Percentiles rank a stretch among this genome's conserved stretches.
phyloP scores from a whole-genome alignment of 805 yeast species.

The Kluyveromyces nonfermentans region DNA sequence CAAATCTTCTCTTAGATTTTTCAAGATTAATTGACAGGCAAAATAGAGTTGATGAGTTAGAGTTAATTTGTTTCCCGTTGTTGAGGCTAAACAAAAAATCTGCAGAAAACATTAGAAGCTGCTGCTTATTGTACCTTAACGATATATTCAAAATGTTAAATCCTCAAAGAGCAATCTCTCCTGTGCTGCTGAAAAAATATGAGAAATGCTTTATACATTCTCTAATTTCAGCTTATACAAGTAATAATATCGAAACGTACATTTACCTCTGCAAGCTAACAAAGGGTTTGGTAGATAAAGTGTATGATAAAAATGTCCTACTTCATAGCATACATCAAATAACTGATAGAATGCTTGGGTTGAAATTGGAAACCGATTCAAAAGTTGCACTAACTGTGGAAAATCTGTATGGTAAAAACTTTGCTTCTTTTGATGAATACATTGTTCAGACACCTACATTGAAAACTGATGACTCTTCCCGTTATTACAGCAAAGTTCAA shows the following conservation, averaged over 20 bases:
- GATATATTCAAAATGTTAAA: conserved; percentile 12
- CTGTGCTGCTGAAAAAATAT: conserved; percentile 18
- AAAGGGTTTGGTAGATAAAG: not conserved
- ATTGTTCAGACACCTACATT: not conserved
- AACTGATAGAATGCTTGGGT: conserved; percentile 1
- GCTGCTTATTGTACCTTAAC: conserved; percentile 13
- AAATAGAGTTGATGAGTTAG: not conserved
- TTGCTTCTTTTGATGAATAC: not conserved
- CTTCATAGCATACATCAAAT: not conserved
- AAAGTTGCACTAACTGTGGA: not conserved
- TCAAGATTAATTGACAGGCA: not conserved
- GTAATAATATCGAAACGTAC: conserved; percentile 11
- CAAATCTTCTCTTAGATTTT: not conserved
- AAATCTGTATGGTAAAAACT: not conserved
- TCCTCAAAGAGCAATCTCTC: conserved; percentile 7
- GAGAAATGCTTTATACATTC: not conserved
- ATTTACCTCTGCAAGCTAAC: conserved; percentile 15
- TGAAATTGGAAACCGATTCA: not conserved
- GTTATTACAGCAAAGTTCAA: not conserved
- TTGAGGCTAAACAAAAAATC: conserved; percentile 5
- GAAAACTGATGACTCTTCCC: not conserved
- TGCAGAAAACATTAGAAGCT: conserved; percentile 15
- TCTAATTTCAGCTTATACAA: not conserved
- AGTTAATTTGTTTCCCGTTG: not conserved
- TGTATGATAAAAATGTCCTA: not conserved